A percentile compares a stretch with the other conserved stretches of the same genome.
These are phyloP conservation scores for Nakazawaea laoshanensis DNA, from an alignment of 805 yeast species.

Conservation along the genomic window DNA sequence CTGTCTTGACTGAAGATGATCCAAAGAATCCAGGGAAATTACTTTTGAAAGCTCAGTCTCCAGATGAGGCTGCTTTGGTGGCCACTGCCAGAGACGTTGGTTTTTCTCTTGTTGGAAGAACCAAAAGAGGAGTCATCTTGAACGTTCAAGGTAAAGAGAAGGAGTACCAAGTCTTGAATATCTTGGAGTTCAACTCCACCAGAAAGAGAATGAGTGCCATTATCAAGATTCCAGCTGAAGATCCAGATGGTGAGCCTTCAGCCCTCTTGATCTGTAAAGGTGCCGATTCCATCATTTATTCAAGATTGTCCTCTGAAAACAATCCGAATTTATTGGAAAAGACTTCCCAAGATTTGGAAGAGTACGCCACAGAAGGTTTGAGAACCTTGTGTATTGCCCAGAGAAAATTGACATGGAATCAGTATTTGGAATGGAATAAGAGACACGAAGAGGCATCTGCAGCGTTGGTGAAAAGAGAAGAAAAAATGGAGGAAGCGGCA, in stretches of 20 bases:
- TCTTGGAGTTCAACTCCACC: constrained; percentile 73
- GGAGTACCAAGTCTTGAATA: constrained; percentile 64
- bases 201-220: constrained; percentile 86
- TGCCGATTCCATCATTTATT: constrained; percentile 74
- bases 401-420: constrained; percentile 33
- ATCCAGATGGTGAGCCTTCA: constrained; percentile 39
- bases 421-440: constrained; percentile 45
- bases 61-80: constrained; percentile 83
- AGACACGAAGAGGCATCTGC: constrained; percentile 50
- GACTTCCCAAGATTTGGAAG: constrained; percentile 59
- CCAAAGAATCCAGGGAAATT: constrained; percentile 48
- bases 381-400: constrained; percentile 69
- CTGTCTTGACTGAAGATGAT: constrained; percentile 64
- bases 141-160: constrained; percentile 63
- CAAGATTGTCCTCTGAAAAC: constrained; percentile 44
- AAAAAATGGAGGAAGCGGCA: constrained; percentile 40
- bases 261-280: constrained; percentile 74
- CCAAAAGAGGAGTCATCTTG: constrained; percentile 59
- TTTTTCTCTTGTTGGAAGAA: constrained; percentile 54
- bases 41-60: constrained; percentile 69
- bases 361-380: constrained; percentile 69
- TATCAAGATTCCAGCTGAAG: constrained; percentile 50
- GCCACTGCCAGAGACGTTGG: constrained; percentile 77
- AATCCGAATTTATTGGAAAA: constrained; percentile 35
- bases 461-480: constrained; percentile 52